A percentile compares a stretch with the other conserved stretches of the same genome.
phyloP scores from a whole-genome alignment of 2,329 filamentous ascomycete genomes.

The Penicillium sp. region DNA sequence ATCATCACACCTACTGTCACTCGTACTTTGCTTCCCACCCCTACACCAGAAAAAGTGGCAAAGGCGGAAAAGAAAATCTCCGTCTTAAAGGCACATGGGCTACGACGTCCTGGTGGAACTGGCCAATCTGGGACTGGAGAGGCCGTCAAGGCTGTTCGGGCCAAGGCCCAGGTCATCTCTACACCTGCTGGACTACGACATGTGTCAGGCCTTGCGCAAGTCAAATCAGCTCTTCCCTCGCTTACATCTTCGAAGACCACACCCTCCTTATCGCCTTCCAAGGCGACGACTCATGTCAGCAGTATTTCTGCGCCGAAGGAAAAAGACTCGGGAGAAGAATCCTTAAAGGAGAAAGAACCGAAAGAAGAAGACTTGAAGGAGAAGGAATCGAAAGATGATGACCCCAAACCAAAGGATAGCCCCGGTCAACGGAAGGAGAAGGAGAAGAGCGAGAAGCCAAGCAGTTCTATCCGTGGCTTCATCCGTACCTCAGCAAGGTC shows the following conservation, averaged over 20 bases:
- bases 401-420: not conserved
- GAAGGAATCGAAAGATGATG: not conserved
- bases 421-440: constrained; percentile 1
- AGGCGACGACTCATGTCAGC: constrained; percentile 10
- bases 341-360: not conserved
- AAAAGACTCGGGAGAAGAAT: not conserved
- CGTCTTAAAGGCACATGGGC: constrained; percentile 16
- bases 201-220: constrained; percentile 22
- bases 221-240: constrained; percentile 24
- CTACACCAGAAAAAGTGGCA: constrained; percentile 1
- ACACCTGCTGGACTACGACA: constrained; percentile 29
- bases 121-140: constrained; percentile 24
- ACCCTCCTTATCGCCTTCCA: constrained; percentile 23
- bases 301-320: constrained; percentile 17
- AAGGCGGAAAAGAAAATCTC: constrained; percentile 17
- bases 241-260: constrained; percentile 12
- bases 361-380: constrained; percentile 1
- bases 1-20: constrained; percentile 45
- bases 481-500: constrained; percentile 35
- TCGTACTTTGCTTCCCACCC: constrained; percentile 39
- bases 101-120: constrained; percentile 22
- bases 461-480: constrained; percentile 36
- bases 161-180: constrained; percentile 27
- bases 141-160: constrained; percentile 28
- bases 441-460: constrained; percentile 10